Evolutionary conservation across 768 basidiomycete genomes (phyloP).

Genomic region (Rhodotorula taiwanensis): DNA sequence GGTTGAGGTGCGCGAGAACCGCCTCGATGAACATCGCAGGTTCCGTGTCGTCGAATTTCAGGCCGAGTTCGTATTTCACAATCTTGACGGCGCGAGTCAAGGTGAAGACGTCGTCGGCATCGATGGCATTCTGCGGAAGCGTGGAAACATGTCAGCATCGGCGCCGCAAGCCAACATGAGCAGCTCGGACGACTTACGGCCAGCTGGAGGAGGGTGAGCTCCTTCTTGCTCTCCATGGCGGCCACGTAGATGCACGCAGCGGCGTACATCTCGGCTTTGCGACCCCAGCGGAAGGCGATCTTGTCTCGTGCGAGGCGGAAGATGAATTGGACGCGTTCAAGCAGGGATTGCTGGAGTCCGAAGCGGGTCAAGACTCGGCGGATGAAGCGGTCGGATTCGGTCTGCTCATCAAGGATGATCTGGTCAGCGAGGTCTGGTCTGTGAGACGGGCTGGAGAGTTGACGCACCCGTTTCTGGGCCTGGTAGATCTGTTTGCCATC

Average conservation of each 20-base stretch:
- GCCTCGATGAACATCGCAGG: conserved; percentile 30
- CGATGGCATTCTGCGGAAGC: neutral
- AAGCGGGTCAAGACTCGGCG: conserved; percentile 12
- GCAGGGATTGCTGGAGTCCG: neutral
- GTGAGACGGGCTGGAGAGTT: too few relatives aligned
- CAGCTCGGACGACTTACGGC: conserved; percentile 5
- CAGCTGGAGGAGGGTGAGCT: conserved; percentile 16
- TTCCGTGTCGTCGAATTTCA: conserved; percentile 22
- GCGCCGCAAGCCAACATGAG: neutral
- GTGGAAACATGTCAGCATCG: neutral
- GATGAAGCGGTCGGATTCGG: conserved; percentile 4
- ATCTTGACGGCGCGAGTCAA: conserved; percentile 27
- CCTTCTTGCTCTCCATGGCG: conserved; percentile 2
- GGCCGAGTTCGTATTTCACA: conserved; percentile 15
- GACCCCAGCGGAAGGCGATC: conserved; percentile 28
- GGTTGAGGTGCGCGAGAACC: conserved; percentile 25
- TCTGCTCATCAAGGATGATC: neutral
- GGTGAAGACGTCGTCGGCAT: conserved; percentile 10
- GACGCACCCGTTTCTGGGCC: conserved; percentile 7
- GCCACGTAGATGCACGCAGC: conserved; percentile 30
- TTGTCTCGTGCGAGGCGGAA: conserved; percentile 9
- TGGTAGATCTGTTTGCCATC: conserved; percentile 14
- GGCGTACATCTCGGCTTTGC: conserved; percentile 3
- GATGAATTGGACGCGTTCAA: neutral
- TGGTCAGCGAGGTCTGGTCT: neutral